Evolutionary conservation across 768 basidiomycete genomes (phyloP), one percentile per base, ranked within the genome.

Genomic region (Bullera alba): DNA sequence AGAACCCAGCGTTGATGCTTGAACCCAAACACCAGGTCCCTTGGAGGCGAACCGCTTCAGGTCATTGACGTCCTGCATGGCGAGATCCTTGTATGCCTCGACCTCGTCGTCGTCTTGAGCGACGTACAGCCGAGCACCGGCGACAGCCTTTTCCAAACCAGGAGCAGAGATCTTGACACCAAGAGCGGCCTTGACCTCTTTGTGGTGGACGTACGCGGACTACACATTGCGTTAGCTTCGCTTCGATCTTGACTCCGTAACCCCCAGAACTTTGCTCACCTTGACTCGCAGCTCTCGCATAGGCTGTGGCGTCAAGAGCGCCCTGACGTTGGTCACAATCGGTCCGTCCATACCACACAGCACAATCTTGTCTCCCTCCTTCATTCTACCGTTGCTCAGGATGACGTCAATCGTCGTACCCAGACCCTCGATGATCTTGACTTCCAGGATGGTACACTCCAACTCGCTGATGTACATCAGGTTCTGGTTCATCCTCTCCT

Each of bases 371-470:
- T 97, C 95, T 12, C 91, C 83, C 73, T 99, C 95, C 46, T 75
- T 81, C 65, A 97, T 75, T 55, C 88, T 83, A 64, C 95, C 95
- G 65, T 99, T 99, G 14, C 88, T 90, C 50, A 97, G 77, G 25
- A 97, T 83, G 17, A 97, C 90, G 75, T 97, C 93, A 63, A 97
- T 89, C 0, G 95, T 97, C 25, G 92, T 97, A 26, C 95, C 95
- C 42, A 97, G 78, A 64, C 95, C 95, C 75, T 99, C 95, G 60
- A 97, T 82, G 55, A 96, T 87, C 79, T 99, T 99, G 71, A 97
- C 95, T 73, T 97, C 95, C 51, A 99, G 81, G 10, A 99, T 89
- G 5, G 95, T 99, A 73, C 93, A 96, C 75, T 96, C 91, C 37
- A 97, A 78, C 67, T 95, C 91, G 26, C 90, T 87, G 53, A 97